Evolutionary conservation across 2,329 filamentous ascomycete genomes (phyloP), one percentile per base, ranked within the genome.

Genomic region (Sclerotinia minor): DNA sequence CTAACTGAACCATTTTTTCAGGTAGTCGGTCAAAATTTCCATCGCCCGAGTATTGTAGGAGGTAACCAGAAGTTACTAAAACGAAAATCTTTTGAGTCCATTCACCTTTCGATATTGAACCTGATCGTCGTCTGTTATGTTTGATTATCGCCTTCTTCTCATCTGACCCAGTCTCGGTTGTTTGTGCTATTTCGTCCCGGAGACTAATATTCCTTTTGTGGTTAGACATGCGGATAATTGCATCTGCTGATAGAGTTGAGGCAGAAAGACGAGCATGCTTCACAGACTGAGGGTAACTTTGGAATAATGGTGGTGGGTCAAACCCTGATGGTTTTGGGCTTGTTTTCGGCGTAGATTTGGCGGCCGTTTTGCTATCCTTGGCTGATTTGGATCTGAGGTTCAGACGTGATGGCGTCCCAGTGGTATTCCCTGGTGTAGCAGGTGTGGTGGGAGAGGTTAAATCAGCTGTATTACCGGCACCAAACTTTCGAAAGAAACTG

Each of bases 221-320:
- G 59, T 78, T 79, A 52, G 71, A 83, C 21, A 85, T 79, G 69
- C 89, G 86, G 63, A 92, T 77, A 58, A 95, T 85, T 0, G 84
- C 79, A 69, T 96, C 93, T 1, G 89, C 85, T 1, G 90, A 86
- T 15, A 90, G 79, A 2, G 84, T 85, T 49, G 89, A 89, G 21
- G 90, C 85, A 35, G 88, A 85, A 3, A 96, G 81, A 21, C 85
- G 87, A 15, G 87, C 88, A 77, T 95, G 87, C 75, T 91, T 93
- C 72, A 92, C 84, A 3, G 92, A 88, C 78, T 96, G 93, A 0
- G 92, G 90, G 76, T 93, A 96, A 17, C 92, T 92, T 77, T 96
- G 91, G 77, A 94, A 96, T 17, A 97, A 80, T 2, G 92, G 91
- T 8, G 92, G 91, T 21, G 89, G 85, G 67, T 86, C 84, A 88